Base-by-base conservation (phyloP, 768 basidiomycete species). In the Phylloporus arenicola region DNA sequence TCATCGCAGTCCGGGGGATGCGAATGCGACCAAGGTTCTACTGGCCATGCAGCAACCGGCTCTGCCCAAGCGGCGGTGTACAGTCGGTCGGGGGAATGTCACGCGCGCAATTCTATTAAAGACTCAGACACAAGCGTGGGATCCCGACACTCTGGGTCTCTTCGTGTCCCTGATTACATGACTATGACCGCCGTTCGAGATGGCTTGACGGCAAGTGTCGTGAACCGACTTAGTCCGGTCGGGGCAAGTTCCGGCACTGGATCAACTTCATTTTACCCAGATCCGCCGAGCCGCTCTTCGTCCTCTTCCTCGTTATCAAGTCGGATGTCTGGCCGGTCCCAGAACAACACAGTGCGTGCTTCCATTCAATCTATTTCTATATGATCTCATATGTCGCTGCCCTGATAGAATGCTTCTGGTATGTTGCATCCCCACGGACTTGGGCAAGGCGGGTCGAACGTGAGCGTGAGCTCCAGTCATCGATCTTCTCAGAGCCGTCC, bases 51-150 rank as follows among this genome's bases (percentile, higher is more conserved):
- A 29, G 27, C 27, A 10, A 29, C 27, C 9, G 51, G 56, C 34
- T 48, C 60, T 5, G 40, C 52, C 4, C 46, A 50, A 20, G 10
- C 60, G 17, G 56, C 64, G 16, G 59, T 64, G 1, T 71, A 66
- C 51, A 58, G 66, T 2, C 57, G 64, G 1, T 66, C 70, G 0
- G 70, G 72, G 11, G 73, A 75, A 50, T 54, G 70, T n/a, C 64
- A 54, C 7, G 34, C 61, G 0, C 56, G 55, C 35, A 56, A 54
- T 8, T 10, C 27, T 8, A 2, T 29, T 37, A 59, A 59, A 47
- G 19, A 50, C 17, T 40, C 46, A 6, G 57, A 58, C 12, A 22
- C 49, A 16, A 51, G 37, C 30, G 6, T 51, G n/a, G 56, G 4
- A 4, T 12, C 55, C 13, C 51, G 55, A 30, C 61, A 61, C 9